phyloP scores from a whole-genome alignment of 805 yeast genomes.

The Candida vartiovaarae region DNA sequence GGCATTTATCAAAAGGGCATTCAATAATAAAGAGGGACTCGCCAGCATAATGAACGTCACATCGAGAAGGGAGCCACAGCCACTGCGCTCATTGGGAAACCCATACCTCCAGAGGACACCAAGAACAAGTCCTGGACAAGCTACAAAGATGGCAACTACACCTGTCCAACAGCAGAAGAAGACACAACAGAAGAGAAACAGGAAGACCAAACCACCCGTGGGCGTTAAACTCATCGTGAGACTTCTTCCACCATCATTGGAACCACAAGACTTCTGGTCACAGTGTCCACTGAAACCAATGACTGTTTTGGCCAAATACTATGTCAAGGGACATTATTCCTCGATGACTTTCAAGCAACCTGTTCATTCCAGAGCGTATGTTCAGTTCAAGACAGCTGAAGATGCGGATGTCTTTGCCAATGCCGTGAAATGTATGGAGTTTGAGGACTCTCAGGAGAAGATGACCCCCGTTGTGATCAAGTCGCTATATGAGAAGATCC shows the following conservation, averaged over 20 bases:
- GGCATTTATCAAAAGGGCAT: too few relatives aligned
- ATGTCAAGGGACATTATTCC: constrained; percentile 35
- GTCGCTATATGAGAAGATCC: constrained; percentile 29
- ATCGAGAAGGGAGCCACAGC: constrained; percentile 5
- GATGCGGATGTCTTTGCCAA: constrained; percentile 25
- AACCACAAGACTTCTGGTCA: constrained; percentile 24
- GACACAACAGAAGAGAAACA: neutral
- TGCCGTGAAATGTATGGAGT: constrained; percentile 13
- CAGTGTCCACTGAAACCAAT: constrained; percentile 13
- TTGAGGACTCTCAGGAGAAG: constrained; percentile 22
- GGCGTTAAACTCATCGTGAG: constrained; percentile 30
- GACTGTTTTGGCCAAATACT: constrained; percentile 24
- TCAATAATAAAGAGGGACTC: too few relatives aligned
- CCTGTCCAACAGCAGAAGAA: neutral
- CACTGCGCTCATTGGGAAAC: neutral
- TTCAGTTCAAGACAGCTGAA: constrained; percentile 27
- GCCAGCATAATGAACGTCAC: constrained; percentile 7
- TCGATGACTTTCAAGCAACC: constrained; percentile 33
- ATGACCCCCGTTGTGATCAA: constrained; percentile 30
- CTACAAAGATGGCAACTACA: too few relatives aligned
- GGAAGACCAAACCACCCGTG: neutral
- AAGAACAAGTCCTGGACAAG: neutral
- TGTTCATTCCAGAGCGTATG: constrained; percentile 35
- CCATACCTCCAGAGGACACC: constrained; percentile 4
- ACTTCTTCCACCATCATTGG: constrained; percentile 36